Evolutionary conservation across 2,329 filamentous ascomycete genomes (phyloP), one percentile per base, ranked within the genome.

Genomic region (Calonectria ilicicola): DNA sequence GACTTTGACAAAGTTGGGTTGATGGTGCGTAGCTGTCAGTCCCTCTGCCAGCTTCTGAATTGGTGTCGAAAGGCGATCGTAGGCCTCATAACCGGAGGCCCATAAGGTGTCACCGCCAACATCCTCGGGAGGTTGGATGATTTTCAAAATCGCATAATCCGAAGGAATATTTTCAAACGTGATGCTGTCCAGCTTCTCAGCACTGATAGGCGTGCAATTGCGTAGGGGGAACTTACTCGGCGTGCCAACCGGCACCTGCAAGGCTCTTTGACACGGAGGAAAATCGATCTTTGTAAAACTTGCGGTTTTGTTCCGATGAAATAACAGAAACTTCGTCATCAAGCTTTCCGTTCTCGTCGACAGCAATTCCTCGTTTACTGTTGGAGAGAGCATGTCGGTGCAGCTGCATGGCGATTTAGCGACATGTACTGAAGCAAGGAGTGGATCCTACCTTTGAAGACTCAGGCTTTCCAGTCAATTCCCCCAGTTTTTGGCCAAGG

Each of bases 251-350:
- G 12, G 63, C 51, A 8, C 73, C 65, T 12, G 70, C 70, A 1
- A 74, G 70, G 17, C 65, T 73, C 53, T 66, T 73, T 19, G 67
- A 70, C 32, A 70, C 46, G 6, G 67, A 32, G 7, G 67, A 73
- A 21, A 69, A 69, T 23, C 63, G 47, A 23, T 74, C 67, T n/a
- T 70, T 65, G 51, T 73, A 73, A 17, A 74, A 70, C 32, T 71
- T 69, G 15, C 70, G 67, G 64, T 74, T 74, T 47, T 73, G 69
- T 12, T 69, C 69, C 3, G 69, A 72, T 2, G 72, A 73, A 17
- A 74, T 74, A 15, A 73, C 67, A 2, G 64, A 74, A 15, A 74
- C 70, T 17, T 73, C 73, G 1, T 74, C 70, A 40, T 73, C 73
- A 14, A 71, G 70, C 26, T 73, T 74, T 3, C 70, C 70, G 17